Conservation (phyloP, 371 early-diverging fungal species). For the Mortierella sp. region DNA sequence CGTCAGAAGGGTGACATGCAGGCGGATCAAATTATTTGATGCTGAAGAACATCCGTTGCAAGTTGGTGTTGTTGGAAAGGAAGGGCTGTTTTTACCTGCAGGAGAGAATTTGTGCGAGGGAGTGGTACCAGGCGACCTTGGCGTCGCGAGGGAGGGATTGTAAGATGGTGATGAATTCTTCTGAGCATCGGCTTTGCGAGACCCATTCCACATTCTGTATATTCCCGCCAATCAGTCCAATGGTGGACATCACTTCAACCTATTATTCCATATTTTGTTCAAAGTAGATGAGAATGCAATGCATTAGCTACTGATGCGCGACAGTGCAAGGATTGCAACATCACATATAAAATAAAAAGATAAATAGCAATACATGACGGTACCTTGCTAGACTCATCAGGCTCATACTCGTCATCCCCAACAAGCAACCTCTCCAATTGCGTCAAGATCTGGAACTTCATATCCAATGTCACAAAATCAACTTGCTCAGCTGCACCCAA, state of each 20-base stretch:
- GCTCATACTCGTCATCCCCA: slow-evolving; percentile 33
- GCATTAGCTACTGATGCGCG: background rate
- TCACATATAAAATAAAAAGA: background rate
- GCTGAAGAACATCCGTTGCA: background rate
- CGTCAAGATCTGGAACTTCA: slow-evolving; percentile 43
- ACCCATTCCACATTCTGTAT: slow-evolving; percentile 44
- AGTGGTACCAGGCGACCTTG: slow-evolving; percentile 49
- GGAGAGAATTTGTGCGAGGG: slow-evolving; percentile 46
- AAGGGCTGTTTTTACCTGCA: slow-evolving; percentile 32
- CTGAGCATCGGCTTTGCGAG: slow-evolving; percentile 28
- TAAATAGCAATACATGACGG: background rate
- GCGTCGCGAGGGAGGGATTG: slow-evolving; percentile 29
- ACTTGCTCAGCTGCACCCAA: slow-evolving; percentile 34
- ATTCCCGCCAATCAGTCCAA: slow-evolving; percentile 54
- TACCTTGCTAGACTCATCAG: slow-evolving; percentile 32
- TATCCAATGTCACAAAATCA: slow-evolving; percentile 35
- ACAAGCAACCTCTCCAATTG: slow-evolving; percentile 39
- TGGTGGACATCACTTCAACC: slow-evolving; percentile 37
- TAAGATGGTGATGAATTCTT: slow-evolving; percentile 16
- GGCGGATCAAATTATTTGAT: background rate
- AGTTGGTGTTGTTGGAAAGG: background rate
- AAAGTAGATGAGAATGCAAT: background rate
- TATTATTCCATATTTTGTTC: background rate
- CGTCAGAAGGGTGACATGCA: background rate
- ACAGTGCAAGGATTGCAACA: background rate